These are phyloP conservation scores for Aspergillus hiratsukae DNA, from an alignment of 2,329 filamentous ascomycete species.

Conservation along the genomic window DNA sequence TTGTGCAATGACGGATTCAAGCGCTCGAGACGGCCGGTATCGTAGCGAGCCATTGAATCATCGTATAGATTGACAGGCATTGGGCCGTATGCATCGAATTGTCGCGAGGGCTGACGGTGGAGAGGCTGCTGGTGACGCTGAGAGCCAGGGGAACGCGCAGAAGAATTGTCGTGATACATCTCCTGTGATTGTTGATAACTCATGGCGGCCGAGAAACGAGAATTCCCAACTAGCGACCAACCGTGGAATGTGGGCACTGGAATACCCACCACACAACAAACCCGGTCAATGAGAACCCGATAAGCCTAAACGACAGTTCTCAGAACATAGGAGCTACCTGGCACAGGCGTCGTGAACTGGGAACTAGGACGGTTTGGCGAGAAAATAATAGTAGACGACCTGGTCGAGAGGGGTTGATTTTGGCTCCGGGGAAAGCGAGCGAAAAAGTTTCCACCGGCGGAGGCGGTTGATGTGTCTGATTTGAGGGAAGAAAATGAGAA, in stretches of 20 bases:
- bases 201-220: slow-evolving; percentile 23
- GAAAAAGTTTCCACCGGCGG: slow-evolving; percentile 1
- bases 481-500: slow-evolving; percentile 7
- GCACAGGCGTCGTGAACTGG: slow-evolving; percentile 6
- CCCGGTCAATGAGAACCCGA: slow-evolving; percentile 18
- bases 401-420: slow-evolving; percentile 3
- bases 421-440: slow-evolving; percentile 1
- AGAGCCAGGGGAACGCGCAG: slow-evolving; percentile 69
- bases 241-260: slow-evolving; percentile 29
- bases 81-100: slow-evolving; percentile 69
- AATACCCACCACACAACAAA: slow-evolving; percentile 27
- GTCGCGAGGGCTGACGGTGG: slow-evolving; percentile 69
- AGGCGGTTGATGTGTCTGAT: slow-evolving; percentile 1
- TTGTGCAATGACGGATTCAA: slow-evolving; percentile 54
- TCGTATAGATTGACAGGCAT: slow-evolving; percentile 70
- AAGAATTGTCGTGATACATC: slow-evolving; percentile 66
- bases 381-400: slow-evolving; percentile 8
- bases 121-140: slow-evolving; percentile 63
- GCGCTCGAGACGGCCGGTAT: slow-evolving; percentile 53
- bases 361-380: neutral
- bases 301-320: slow-evolving; percentile 21
- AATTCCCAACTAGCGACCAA: slow-evolving; percentile 21
- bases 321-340: slow-evolving; percentile 28
- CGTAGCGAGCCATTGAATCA: slow-evolving; percentile 56
- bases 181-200: slow-evolving; percentile 39